phyloP scores from a whole-genome alignment of 2,329 filamentous ascomycete genomes.

The Harringtonia lauricola region DNA sequence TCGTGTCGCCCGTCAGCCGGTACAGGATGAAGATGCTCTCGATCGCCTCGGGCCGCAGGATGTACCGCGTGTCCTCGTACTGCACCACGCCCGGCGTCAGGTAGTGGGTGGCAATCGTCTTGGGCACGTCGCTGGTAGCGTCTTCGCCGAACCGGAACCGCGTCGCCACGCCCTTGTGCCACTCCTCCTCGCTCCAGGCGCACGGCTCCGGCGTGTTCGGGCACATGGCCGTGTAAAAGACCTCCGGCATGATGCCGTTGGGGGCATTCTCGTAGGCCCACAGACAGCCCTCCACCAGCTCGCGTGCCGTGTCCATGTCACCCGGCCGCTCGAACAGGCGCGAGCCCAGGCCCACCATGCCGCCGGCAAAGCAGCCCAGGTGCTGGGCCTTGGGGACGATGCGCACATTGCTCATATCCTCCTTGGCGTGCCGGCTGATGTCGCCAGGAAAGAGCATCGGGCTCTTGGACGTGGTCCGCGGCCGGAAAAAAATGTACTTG shows the following conservation, averaged over 20 bases:
- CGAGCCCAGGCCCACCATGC: conserved; percentile 31
- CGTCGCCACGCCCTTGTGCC: conserved; percentile 14
- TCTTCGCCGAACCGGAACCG: background rate
- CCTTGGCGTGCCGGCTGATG: conserved; percentile 32
- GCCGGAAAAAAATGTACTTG: conserved; percentile 10
- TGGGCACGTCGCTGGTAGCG: conserved; percentile 5
- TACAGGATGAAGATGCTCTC: conserved; percentile 42
- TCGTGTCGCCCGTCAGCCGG: conserved; percentile 33
- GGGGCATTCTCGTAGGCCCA: conserved; percentile 41
- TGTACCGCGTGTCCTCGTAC: conserved; percentile 29
- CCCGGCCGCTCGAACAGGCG: conserved; percentile 12
- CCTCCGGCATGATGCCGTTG: conserved; percentile 44
- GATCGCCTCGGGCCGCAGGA: conserved; percentile 38
- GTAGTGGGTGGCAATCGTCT: conserved; percentile 17
- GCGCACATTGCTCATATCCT: conserved; percentile 36
- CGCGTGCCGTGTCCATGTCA: conserved; percentile 33
- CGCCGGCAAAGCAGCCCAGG: conserved; percentile 30
- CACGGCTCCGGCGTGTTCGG: conserved; percentile 27
- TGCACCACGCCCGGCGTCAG: conserved; percentile 43
- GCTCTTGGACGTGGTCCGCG: conserved; percentile 1
- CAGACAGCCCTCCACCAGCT: conserved; percentile 39
- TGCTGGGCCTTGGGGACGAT: conserved; percentile 27
- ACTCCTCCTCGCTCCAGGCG: conserved; percentile 18
- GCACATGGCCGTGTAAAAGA: conserved; percentile 15
- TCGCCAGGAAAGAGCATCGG: conserved; percentile 11